Evolutionary conservation across 148 eudicot genomes (phyloP).

Genomic region (Rhododendron vialii): DNA sequence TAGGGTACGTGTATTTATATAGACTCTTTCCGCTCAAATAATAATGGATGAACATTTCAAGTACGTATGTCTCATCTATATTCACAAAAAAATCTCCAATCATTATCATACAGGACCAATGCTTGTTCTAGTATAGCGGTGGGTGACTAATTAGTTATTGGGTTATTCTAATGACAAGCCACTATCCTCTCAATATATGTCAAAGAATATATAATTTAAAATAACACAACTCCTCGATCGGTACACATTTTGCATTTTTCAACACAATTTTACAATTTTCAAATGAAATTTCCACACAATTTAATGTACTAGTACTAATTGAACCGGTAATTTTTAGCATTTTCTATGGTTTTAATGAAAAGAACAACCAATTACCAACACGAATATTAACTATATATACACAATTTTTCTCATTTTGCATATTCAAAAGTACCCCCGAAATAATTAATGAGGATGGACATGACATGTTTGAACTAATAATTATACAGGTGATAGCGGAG

Average conservation of each 20-base stretch:
- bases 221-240: neutral
- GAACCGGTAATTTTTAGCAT: neutral
- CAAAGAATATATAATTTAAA: neutral
- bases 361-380: neutral
- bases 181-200: neutral
- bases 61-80: neutral
- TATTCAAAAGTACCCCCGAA: neutral
- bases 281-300: neutral
- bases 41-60: neutral
- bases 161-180: neutral
- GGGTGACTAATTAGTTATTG: neutral
- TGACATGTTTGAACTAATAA: neutral
- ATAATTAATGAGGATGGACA: neutral
- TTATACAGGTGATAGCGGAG: conserved; percentile 78
- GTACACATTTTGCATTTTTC: neutral
- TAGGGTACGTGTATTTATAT: neutral
- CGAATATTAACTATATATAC: too few relatives aligned
- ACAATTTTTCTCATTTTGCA: neutral
- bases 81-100: neutral
- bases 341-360: neutral
- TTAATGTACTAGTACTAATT: neutral
- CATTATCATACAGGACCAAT: neutral
- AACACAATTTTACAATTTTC: neutral
- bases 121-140: neutral
- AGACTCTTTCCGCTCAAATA: neutral